These are phyloP conservation scores for Heterobasidion annosum DNA, from an alignment of 1,284 basidiomycete species.

Conservation along the genomic window DNA sequence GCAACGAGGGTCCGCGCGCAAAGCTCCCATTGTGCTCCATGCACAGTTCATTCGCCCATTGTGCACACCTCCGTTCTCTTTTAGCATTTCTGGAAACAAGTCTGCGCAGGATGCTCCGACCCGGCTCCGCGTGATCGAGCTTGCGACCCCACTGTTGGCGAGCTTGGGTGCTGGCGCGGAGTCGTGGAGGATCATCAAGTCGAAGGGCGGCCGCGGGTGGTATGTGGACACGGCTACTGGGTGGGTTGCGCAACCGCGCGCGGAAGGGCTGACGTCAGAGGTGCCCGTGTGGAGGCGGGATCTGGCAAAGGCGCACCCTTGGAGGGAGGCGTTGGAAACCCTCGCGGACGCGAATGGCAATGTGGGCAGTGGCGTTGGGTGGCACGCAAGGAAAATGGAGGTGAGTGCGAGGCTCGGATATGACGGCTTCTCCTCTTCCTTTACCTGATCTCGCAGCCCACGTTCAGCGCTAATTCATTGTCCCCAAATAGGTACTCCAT, in stretches of 20 bases:
- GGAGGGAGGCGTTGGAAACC: conserved; percentile 58
- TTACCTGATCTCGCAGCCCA: neutral
- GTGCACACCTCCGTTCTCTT: conserved; percentile 73
- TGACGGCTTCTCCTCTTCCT: neutral
- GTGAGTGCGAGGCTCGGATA: conserved; percentile 32
- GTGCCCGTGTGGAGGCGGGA: conserved; percentile 43
- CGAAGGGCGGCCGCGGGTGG: conserved; percentile 93
- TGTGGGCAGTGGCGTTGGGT: conserved; percentile 85
- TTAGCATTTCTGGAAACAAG: conserved; percentile 29
- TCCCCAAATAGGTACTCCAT: conserved; percentile 51
- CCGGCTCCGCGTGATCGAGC: conserved; percentile 81
- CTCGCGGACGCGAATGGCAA: conserved; percentile 83
- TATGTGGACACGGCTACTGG: conserved; percentile 86
- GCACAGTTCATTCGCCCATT: conserved; percentile 69
- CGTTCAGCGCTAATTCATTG: conserved; percentile 2
- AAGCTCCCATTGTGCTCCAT: conserved; percentile 58
- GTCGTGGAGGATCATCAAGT: conserved; percentile 81
- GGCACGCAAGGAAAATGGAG: conserved; percentile 98
- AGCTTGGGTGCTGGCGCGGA: conserved; percentile 70
- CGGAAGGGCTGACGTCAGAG: conserved; percentile 14
- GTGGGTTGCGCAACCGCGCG: conserved; percentile 42
- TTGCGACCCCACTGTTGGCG: conserved; percentile 68
- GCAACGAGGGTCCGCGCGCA: conserved; percentile 32
- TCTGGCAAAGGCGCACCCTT: conserved; percentile 53
- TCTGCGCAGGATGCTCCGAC: conserved; percentile 48